Base-by-base conservation (phyloP, 306 rosid species). In the Cicer cuneatum region DNA sequence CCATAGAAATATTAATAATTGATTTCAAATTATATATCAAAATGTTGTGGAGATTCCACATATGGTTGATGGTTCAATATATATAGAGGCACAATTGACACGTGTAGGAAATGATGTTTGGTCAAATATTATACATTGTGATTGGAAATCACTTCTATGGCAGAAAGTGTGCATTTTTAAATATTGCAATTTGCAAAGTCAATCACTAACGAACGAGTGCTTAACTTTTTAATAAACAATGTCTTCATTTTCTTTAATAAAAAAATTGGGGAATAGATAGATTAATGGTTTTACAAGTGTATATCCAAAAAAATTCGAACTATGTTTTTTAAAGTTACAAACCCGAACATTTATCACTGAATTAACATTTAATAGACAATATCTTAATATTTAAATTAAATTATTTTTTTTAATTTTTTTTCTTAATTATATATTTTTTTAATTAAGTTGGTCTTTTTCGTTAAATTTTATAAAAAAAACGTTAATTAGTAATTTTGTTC, bases 31-130 rank as follows among this genome's bases (percentile, higher is more conserved):
- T 33, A 41, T 56, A 24, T 52, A 56, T 5, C 78, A 72, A 65
- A 73, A 7, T 46, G 41, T 75, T 76, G 81, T 0, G 64, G 69
- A 64, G 81, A 65, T 40, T 66, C 49, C 63, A 41, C n/a, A 53
- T 24, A 24, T 19, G 35, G 71, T 24, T 24, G 66, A 57, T 70
- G 1, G 35, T 11, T 69, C 18, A 0, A 10, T 71, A 81, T 66
- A 6, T 81, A 81, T 80, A 60, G 59, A 61, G 59, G 71, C 66
- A 46, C 51, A 65, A 16, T 65, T 48, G 71, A 66, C 84, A 74
- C 58, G 77, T 61, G 77, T 53, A 41, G 7, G 1, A 69, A 41
- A 43, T 42, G 69, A 63, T 64, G 60, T 51, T 54, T 51, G 8
- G 71, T 81, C 81, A 81, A 80, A 71, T 69, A 19, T 3, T 24